Evolutionary conservation across 2,329 filamentous ascomycete species (phyloP), one percentile per base, ranked within the genome.

Genomic region (Aureobasidium sp.): DNA sequence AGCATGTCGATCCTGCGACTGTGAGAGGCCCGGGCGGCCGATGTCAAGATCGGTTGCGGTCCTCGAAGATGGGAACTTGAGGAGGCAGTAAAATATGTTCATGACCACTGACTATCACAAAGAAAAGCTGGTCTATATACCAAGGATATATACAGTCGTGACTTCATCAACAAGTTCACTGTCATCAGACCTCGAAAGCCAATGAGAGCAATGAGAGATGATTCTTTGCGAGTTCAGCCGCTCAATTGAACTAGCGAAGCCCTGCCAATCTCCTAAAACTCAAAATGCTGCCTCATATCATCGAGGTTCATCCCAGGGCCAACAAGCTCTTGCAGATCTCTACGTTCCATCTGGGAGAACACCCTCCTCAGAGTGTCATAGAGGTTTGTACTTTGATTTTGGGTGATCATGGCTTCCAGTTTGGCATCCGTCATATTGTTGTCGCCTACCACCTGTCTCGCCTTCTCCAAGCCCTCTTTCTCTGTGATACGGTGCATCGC

Each of bases 401-500:
- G 93, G 57, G 88, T 88, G 61, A 95, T 88, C 87, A 96, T 91
- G 64, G 88, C 83, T 71, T 96, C 90, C 23, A 97, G 80, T 67
- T 90, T 86, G 62, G 84, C 85, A 69, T 97, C 91, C 41, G 75
- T 76, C 46, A 78, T 77, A 41, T 77, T 78, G 15, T 73, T 74
- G 6, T 70, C 70, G 59, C 87, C 88, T 1, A 77, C 77, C 4
- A 96, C 82, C 77, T 97, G 90, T 61, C 89, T 82, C 3, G 91
- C 93, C 74, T 89, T 87, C 71, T 90, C 88, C 63, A 90, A 84
- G 5, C 91, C 91, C 71, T 91, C 89, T 70, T 85, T 85, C 77
- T 97, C 92, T 15, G 96, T 91, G 7, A 91, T 87, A 74, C 94
- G 92, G 80, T 99, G 94, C 92, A 99, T 97, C 61, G 88, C 88